Evolutionary conservation across 139 green algal genomes (phyloP).

Genomic region (Monoraphidium neglectum): DNA sequence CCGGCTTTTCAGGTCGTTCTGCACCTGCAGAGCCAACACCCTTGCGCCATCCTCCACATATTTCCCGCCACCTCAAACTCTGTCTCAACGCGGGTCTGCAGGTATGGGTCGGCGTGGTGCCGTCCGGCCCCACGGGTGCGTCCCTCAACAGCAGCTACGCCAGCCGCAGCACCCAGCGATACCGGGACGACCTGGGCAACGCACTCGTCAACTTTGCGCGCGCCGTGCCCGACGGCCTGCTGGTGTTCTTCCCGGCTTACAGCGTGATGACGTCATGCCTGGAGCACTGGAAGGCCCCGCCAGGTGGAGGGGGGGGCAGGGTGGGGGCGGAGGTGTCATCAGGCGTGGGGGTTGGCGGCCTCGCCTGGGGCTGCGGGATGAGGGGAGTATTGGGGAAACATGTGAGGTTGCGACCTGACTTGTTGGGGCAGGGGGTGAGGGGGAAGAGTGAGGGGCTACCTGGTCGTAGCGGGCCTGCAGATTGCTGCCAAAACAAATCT

Average conservation of each 20-base stretch:
- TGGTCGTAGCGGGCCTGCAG: no score
- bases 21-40: no score
- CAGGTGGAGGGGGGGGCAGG: slow-evolving; percentile 9
- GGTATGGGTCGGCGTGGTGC: slow-evolving; percentile 89
- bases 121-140: slow-evolving; percentile 69
- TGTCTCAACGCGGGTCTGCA: no score
- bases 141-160: slow-evolving; percentile 78
- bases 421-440: no score
- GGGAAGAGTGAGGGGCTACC: no score
- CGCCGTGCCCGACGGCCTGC: slow-evolving; percentile 88
- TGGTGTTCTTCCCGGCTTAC: slow-evolving; percentile 98
- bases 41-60: background rate
- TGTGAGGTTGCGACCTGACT: no score
- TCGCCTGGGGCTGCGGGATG: no score
- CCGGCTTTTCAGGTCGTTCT: no score
- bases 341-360: no score
- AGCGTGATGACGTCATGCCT: slow-evolving; percentile 67
- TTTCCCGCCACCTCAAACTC: background rate
- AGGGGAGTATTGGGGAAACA: no score
- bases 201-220: slow-evolving; percentile 83
- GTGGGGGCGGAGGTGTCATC: background rate
- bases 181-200: slow-evolving; percentile 72
- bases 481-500: no score
- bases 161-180: background rate
- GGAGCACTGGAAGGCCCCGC: slow-evolving; percentile 75